Evolutionary conservation across 305 asterid genomes (phyloP).

Genomic region (Fraxinus sp.): DNA sequence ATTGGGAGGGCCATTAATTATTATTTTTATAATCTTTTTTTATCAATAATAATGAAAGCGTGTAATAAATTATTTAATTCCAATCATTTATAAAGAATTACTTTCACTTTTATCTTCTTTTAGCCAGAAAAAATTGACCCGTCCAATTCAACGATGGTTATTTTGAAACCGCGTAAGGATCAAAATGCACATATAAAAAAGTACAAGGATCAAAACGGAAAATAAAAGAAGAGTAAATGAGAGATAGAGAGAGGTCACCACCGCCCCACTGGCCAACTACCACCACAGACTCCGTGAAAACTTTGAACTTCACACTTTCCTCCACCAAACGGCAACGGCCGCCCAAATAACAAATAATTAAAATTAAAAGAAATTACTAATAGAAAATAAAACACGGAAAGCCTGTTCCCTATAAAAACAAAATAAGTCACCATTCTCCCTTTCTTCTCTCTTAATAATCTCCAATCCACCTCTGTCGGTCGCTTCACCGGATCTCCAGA

Average conservation of each 20-base stretch:
- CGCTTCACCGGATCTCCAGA: neutral
- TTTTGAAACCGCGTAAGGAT: neutral
- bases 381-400: neutral
- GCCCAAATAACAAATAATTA: conserved; percentile 1
- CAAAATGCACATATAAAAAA: neutral
- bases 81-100: neutral
- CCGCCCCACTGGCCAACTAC: neutral
- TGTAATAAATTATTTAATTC: neutral
- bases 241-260: neutral
- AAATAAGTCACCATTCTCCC: neutral
- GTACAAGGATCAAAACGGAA: neutral
- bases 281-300: neutral
- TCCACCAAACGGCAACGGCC: conserved; percentile 20
- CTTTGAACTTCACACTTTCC: conserved; percentile 8
- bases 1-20: conserved; percentile 17
- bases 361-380: neutral
- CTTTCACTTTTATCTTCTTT: neutral
- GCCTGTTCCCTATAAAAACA: conserved; percentile 25
- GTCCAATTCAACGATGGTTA: neutral
- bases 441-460: neutral
- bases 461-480: conserved; percentile 5
- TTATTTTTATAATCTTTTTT: neutral
- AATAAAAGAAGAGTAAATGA: neutral
- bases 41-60: neutral
- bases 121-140: neutral